These are phyloP conservation scores for Yamadazyma atlantica DNA, from an alignment of 1,139 yeast genomes.

Conservation along the genomic window DNA sequence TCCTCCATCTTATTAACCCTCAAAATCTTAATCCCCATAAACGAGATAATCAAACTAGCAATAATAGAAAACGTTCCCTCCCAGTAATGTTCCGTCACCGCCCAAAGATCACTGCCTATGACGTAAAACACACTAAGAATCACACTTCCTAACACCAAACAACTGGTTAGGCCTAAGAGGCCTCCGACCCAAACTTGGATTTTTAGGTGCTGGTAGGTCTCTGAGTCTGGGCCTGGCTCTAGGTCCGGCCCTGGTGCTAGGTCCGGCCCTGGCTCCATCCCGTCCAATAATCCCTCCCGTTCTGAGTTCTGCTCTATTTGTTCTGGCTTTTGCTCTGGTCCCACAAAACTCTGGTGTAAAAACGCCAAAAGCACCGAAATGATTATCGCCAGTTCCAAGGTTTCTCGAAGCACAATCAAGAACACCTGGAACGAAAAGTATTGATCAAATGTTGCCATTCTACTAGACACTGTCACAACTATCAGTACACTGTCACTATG, in stretches of 20 bases:
- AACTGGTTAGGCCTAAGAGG: constrained; percentile 34
- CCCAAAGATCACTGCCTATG: constrained; percentile 43
- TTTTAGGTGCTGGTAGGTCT: constrained; percentile 23
- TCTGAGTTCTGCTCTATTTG: constrained; percentile 1
- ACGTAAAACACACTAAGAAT: constrained; percentile 38
- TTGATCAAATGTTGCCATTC: constrained; percentile 27
- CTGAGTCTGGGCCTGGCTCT: no score
- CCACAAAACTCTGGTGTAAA: constrained; percentile 33
- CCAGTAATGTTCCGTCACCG: constrained; percentile 48
- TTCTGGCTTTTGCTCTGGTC: constrained; percentile 1
- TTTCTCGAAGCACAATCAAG: constrained; percentile 45
- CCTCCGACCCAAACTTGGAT: constrained; percentile 48
- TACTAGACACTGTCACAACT: background rate
- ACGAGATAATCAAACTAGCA: constrained; percentile 44
- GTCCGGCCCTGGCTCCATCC: no score
- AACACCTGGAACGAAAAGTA: constrained; percentile 47
- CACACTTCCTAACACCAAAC: constrained; percentile 36
- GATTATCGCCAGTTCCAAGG: constrained; percentile 47
- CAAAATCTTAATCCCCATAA: constrained; percentile 45
- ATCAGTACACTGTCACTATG: background rate
- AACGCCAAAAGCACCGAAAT: constrained; percentile 45
- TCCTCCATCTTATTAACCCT: constrained; percentile 61
- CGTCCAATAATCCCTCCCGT: no score
- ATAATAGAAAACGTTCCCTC: constrained; percentile 45
- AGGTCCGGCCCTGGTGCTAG: no score